Percentiles rank a stretch among this genome's conserved stretches.
These are phyloP conservation scores for Agaricus bisporus DNA, from an alignment of 768 basidiomycete genomes.

Conservation along the genomic window DNA sequence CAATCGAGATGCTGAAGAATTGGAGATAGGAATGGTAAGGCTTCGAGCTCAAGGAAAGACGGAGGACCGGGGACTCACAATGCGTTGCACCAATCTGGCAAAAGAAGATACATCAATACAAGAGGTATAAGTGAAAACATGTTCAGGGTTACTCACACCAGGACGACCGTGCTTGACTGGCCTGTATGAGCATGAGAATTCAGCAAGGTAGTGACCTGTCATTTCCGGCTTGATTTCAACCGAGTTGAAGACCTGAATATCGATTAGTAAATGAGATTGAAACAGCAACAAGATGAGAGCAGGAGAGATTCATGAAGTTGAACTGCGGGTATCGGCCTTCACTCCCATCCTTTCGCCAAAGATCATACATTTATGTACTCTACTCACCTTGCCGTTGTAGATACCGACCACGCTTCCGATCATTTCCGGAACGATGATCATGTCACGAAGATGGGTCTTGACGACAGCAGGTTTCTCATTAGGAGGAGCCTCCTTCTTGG, in stretches of 20 bases:
- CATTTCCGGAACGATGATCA: conserved; percentile 99
- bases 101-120: conserved; percentile 10
- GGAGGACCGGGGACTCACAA: conserved; percentile 42
- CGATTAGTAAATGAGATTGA: not conserved
- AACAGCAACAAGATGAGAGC: not conserved
- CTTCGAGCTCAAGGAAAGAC: conserved; percentile 9
- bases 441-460: conserved; percentile 98
- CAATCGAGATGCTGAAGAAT: conserved; percentile 64
- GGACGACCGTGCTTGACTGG: conserved; percentile 99
- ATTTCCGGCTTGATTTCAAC: conserved; percentile 99
- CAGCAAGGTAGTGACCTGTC: conserved; percentile 98
- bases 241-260: conserved; percentile 76
- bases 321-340: not conserved
- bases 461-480: conserved; percentile 99
- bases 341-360: not conserved
- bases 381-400: conserved; percentile 90
- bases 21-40: conserved; percentile 1
- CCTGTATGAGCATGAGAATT: conserved; percentile 95
- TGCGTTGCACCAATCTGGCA: conserved; percentile 83
- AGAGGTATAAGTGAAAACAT: not conserved
- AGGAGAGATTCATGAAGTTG: not conserved
- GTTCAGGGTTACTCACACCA: conserved; percentile 60
- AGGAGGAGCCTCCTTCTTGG: conserved; percentile 98
- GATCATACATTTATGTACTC: not conserved
- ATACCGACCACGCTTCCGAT: conserved; percentile 97